Conservation (phyloP, 2,329 filamentous ascomycete species). For the Fusarium cicatricum region DNA sequence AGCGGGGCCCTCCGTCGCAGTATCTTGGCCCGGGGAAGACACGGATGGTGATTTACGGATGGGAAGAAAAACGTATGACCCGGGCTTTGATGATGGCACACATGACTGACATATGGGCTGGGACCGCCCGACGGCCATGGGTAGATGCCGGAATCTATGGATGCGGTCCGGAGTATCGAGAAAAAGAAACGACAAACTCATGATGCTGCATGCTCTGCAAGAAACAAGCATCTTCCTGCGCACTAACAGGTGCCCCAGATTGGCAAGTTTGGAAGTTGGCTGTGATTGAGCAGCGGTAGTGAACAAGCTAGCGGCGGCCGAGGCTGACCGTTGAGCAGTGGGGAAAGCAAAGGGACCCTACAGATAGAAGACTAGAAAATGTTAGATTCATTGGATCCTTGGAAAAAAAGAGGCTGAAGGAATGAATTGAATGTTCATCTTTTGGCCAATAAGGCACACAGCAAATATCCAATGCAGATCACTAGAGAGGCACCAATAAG, state of each 20-base stretch:
- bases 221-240: slow-evolving; percentile 12
- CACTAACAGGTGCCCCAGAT: slow-evolving; percentile 20
- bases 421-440: neutral
- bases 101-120: slow-evolving; percentile 22
- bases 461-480: neutral
- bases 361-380: slow-evolving; percentile 4
- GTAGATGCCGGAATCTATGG: slow-evolving; percentile 7
- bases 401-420: slow-evolving; percentile 1
- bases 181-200: slow-evolving; percentile 10
- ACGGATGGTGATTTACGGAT: slow-evolving; percentile 15
- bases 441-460: neutral
- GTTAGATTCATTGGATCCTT: neutral
- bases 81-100: slow-evolving; percentile 17
- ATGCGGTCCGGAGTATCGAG: slow-evolving; percentile 6
- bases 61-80: slow-evolving; percentile 38
- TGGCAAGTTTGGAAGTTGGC: slow-evolving; percentile 20
- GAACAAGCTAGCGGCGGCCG: neutral
- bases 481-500: slow-evolving; percentile 16
- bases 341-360: slow-evolving; percentile 11
- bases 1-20: slow-evolving; percentile 11
- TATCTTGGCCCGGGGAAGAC: slow-evolving; percentile 22
- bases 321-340: slow-evolving; percentile 19
- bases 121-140: slow-evolving; percentile 13
- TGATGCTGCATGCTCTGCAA: slow-evolving; percentile 7
- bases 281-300: slow-evolving; percentile 7